Base-by-base conservation (phyloP, 2,329 filamentous ascomycete genomes). In the Alternaria hordeiaustralica region DNA sequence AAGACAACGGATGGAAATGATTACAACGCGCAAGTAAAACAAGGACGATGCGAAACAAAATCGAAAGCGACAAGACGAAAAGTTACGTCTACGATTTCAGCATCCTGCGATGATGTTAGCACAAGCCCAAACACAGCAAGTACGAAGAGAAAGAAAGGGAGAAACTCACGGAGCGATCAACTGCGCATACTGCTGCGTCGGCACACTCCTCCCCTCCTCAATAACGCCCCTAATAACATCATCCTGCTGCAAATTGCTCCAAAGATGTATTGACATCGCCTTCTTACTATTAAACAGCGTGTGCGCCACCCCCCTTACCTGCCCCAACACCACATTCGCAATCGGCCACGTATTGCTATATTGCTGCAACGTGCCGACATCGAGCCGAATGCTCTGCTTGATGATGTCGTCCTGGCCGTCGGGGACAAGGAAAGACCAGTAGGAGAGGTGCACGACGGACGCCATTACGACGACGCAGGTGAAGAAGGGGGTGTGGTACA, bases 301-400 rank as follows among this genome's bases (percentile, higher is more conserved):
- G 72, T 92, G 88, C n/a, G 93, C 92, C 18, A 96, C 92, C 9
- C 88, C 88, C 69, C 89, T 89, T 15, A 97, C 90, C 78, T 96
- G 92, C 5, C 85, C 86, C 64, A 91, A 86, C 3, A 92, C 92
- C 12, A 86, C 87, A 47, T 84, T 85, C 1, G 92, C 92, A 33
- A 93, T 89, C 36, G 87, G 87, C 92, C 92, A 96, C 4, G 92
- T 89, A 15, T 83, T 82, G 44, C 88, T 88, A 8, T 95, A 83
- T 43, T 88, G 75, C 71, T 90, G 90, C 44, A 96, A 85, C 0
- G 91, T 90, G 15, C 91, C 92, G 61, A 92, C 93, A 66, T 93
- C 94, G 13, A 97, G 86, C 1, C 90, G 88, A 57, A 97, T 91
- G 70, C 88, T 89, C 80, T 93, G 92, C 66, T 90, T 90, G 68